Evolutionary conservation across 2,329 filamentous ascomycete genomes (phyloP).

Genomic region (Ceratocystis lukuohia): DNA sequence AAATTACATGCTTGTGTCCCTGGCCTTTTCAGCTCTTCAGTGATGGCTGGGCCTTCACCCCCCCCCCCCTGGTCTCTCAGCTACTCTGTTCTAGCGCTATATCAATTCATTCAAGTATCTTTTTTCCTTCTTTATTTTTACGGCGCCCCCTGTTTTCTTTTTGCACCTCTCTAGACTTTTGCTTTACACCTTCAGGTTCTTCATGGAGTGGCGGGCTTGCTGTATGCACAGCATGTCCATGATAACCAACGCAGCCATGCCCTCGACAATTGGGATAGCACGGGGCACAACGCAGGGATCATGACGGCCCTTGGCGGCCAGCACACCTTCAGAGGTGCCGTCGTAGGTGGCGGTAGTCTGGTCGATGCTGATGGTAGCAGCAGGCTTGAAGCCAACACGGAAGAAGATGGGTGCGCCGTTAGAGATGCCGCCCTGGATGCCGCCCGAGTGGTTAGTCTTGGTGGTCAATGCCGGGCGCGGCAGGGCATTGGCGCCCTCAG

Average conservation of each 20-base stretch:
- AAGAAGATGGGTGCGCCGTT: slow-evolving; percentile 94
- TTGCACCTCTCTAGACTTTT: slow-evolving; percentile 10
- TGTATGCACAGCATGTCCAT: slow-evolving; percentile 82
- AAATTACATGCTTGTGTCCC: slow-evolving; percentile 1
- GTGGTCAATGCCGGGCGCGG: slow-evolving; percentile 54
- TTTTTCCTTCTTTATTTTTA: slow-evolving; percentile 2
- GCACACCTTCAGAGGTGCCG: slow-evolving; percentile 52
- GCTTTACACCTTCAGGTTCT: slow-evolving; percentile 18
- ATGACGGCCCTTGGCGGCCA: slow-evolving; percentile 87
- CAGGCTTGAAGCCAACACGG: slow-evolving; percentile 85
- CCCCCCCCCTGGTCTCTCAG: neutral
- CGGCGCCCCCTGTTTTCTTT: neutral
- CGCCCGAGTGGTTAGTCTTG: slow-evolving; percentile 88
- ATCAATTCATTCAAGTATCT: neutral
- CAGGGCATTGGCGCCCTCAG: slow-evolving; percentile 33
- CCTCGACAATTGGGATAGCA: slow-evolving; percentile 78
- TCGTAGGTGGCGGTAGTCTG: slow-evolving; percentile 75
- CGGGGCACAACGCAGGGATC: slow-evolving; percentile 86
- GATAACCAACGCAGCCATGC: slow-evolving; percentile 77
- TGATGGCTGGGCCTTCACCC: too few relatives aligned
- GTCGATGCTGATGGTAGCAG: slow-evolving; percentile 81
- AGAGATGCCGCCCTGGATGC: slow-evolving; percentile 88
- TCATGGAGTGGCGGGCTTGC: slow-evolving; percentile 39
- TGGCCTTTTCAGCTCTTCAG: neutral
- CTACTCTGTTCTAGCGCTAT: neutral